These are phyloP conservation scores for Penicillium thymicola DNA, from an alignment of 2,329 filamentous ascomycete genomes.

Conservation along the genomic window DNA sequence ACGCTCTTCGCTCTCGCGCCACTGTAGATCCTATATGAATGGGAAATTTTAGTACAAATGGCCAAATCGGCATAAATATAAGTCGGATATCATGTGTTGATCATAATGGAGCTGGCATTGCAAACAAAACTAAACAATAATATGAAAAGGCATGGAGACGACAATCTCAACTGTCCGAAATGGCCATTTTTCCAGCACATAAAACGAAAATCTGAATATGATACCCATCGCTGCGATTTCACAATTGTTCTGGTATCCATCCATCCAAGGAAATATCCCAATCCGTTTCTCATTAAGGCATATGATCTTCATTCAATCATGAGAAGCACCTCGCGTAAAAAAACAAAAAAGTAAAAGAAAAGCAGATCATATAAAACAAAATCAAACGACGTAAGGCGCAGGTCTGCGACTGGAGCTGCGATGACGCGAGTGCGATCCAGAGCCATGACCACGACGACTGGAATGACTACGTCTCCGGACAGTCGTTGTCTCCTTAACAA, in stretches of 20 bases:
- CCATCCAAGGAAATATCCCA: neutral
- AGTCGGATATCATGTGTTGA: neutral
- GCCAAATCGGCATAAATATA: too few relatives aligned
- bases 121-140: neutral
- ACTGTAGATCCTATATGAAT: too few relatives aligned
- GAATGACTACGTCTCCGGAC: constrained; percentile 36
- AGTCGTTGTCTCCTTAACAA: constrained; percentile 39
- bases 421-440: constrained; percentile 25
- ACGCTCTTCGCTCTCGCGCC: too few relatives aligned
- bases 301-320: constrained; percentile 14
- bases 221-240: neutral
- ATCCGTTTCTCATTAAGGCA: constrained; percentile 16
- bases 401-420: constrained; percentile 29
- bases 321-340: constrained; percentile 2
- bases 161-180: neutral
- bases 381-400: constrained; percentile 31
- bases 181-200: neutral
- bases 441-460: constrained; percentile 33
- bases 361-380: neutral
- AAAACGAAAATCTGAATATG: neutral
- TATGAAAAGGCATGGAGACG: neutral
- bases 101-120: neutral
- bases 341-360: neutral
- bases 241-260: neutral
- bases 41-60: too few relatives aligned